A percentile compares a stretch with the other conserved stretches of the same genome.
Conservation (phyloP, 1,284 basidiomycete species). For the Athelia sp. region DNA sequence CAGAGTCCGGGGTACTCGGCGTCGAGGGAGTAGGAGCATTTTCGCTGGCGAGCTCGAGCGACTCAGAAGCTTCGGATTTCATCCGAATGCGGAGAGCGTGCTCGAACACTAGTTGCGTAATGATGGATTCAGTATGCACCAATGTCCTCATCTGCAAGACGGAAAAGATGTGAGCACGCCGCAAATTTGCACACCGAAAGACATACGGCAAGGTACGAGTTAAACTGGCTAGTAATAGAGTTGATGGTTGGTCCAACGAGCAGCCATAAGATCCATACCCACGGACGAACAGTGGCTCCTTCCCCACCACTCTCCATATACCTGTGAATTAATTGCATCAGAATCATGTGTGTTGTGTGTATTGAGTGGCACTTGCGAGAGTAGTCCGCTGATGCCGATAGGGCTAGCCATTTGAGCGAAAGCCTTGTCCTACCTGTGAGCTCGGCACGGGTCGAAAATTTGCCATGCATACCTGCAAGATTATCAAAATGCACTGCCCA, state of each 20-base stretch:
- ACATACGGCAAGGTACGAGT: conserved; percentile 22
- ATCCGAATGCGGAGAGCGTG: conserved; percentile 51
- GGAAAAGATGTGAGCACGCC: background rate
- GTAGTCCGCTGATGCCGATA: conserved; percentile 35
- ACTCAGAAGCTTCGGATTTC: conserved; percentile 25
- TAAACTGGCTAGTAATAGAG: conserved; percentile 32
- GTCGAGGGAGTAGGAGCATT: background rate
- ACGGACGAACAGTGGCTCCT: conserved; percentile 11
- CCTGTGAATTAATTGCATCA: conserved; percentile 2
- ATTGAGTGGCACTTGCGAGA: conserved; percentile 16
- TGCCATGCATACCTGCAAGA: background rate
- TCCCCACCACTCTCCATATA: conserved; percentile 11
- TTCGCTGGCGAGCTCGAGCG: conserved; percentile 3
- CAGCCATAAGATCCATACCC: conserved; percentile 13
- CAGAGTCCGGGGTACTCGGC: background rate
- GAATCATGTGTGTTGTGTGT: background rate
- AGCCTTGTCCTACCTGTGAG: conserved; percentile 7
- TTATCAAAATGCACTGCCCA: background rate
- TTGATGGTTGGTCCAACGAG: conserved; percentile 34
- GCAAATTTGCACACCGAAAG: background rate
- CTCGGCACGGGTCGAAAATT: too few relatives aligned
- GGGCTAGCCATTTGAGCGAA: conserved; percentile 29
- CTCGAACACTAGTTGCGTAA: conserved; percentile 54
- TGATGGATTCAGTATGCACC: conserved; percentile 32
- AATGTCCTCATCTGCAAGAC: conserved; percentile 15